These are phyloP conservation scores for Lenzites betulinus DNA, from an alignment of 768 basidiomycete species.

Conservation along the genomic window DNA sequence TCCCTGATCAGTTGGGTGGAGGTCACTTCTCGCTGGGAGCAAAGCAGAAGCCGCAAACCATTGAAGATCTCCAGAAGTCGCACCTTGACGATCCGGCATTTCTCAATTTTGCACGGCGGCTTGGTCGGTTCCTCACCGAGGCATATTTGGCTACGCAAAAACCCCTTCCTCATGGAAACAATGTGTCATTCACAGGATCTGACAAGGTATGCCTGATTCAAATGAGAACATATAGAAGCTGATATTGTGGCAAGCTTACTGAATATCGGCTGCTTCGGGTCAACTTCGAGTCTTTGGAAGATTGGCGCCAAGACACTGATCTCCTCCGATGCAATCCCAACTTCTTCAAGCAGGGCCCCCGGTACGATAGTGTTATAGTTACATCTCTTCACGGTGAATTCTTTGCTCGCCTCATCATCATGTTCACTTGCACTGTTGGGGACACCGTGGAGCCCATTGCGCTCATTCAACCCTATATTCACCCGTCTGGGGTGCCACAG, in stretches of 20 bases:
- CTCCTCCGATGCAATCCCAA: slow-evolving; percentile 6
- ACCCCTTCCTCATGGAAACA: no score
- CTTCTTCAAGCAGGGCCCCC: neutral
- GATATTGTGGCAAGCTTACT: neutral
- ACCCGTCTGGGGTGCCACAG: no score
- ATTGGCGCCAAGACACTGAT: neutral
- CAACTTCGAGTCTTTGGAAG: slow-evolving; percentile 6
- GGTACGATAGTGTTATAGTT: neutral
- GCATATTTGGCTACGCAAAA: no score
- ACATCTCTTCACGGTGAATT: neutral
- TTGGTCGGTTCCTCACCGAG: neutral
- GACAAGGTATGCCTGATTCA: no score
- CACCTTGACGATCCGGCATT: neutral
- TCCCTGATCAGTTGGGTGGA: neutral
- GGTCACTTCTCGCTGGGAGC: neutral
- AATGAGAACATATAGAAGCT: no score
- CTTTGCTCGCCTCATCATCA: neutral
- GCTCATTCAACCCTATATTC: no score
- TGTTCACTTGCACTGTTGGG: neutral
- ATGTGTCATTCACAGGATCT: no score
- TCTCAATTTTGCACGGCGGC: neutral
- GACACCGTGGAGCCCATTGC: no score
- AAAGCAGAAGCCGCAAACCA: neutral
- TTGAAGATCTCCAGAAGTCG: neutral
- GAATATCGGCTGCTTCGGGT: slow-evolving; percentile 2